These are phyloP conservation scores for Debaryomyces psychrophilus DNA, from an alignment of 1,139 yeast genomes.

Conservation along the genomic window DNA sequence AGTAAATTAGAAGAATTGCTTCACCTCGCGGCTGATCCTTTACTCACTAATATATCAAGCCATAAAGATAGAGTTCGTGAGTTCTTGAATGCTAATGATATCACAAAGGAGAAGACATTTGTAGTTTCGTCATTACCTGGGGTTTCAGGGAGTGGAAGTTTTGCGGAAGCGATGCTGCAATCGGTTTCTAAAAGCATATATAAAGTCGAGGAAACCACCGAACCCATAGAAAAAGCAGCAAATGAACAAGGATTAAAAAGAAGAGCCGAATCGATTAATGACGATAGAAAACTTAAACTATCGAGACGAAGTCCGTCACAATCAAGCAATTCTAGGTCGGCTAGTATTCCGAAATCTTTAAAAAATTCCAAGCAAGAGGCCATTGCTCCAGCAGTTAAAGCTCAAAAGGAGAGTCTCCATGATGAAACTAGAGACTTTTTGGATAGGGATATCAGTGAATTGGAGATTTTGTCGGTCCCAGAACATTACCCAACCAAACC, in stretches of 20 bases:
- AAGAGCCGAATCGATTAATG: slow-evolving; percentile 5
- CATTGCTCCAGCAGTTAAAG: slow-evolving; percentile 18
- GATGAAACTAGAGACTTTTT: slow-evolving; percentile 31
- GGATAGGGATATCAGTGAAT: slow-evolving; percentile 30
- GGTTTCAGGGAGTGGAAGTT: slow-evolving; percentile 2
- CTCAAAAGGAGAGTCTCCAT: slow-evolving; percentile 24
- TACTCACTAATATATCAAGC: slow-evolving; percentile 5
- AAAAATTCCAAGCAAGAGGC: slow-evolving; percentile 1
- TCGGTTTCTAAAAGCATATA: slow-evolving; percentile 2
- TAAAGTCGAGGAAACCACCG: neutral
- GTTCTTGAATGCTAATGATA: slow-evolving; percentile 11
- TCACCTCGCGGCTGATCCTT: slow-evolving; percentile 13
- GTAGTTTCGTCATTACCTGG: slow-evolving; percentile 3
- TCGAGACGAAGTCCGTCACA: neutral
- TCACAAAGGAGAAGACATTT: slow-evolving; percentile 6
- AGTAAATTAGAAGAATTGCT: slow-evolving; percentile 12
- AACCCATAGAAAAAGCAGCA: neutral
- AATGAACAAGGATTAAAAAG: slow-evolving; percentile 3
- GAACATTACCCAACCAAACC: slow-evolving; percentile 48
- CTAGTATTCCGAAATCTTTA: slow-evolving; percentile 3
- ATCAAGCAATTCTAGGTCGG: neutral
- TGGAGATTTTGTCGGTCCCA: slow-evolving; percentile 46
- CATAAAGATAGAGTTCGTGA: neutral
- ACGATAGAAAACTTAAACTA: slow-evolving; percentile 1
- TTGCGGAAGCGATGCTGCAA: slow-evolving; percentile 5